Evolutionary conservation across 2,329 filamentous ascomycete species (phyloP), one percentile per base, ranked within the genome.

Genomic region (Huntiella omanensis): DNA sequence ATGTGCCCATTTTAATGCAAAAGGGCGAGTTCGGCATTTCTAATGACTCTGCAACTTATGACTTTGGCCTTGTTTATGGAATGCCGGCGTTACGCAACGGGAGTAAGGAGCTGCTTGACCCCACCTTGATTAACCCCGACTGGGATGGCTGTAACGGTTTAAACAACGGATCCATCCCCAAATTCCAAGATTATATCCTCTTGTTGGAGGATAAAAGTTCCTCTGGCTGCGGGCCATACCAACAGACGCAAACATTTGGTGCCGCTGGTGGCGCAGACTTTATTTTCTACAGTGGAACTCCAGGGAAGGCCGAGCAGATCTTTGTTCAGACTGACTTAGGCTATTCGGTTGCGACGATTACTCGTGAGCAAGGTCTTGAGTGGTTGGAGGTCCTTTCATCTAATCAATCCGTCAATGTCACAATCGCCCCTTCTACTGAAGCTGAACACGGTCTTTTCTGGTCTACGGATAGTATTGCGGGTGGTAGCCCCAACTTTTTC

Each of bases 371-470:
- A 32, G 40, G 40, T 13, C 40, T 41, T 15, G 17, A 41, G 19
- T 41, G 28, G 12, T 8, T 32, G 7, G 19, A 41, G 10, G 11
- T 32, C 6, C 19, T 41, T 11, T 41, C 19, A 11, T 12, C 17
- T 3, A 11, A 33, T 11, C 40, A 41, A 15, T 32, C 17, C 12
- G 11, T 41, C 12, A 11, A n/a, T 4, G 17, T 34, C 13, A 34
- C 40, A 12, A 17, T 16, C 13, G 11, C 6, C 3, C 5, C 5
- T 1, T 32, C 28, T n/a, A 5, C 13, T 1, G 54, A 55, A 16
- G 53, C 52, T 0, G 55, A 55, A 3, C 56, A 69, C 41, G 61
- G 66, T 19, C 61, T 65, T 47, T 63, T 65, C 49, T 63, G 65
- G 47, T 62, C 56, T 12, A 10, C 54, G 60, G 53, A 4, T 41